Conservation (phyloP, 805 yeast genomes). For the Osmozyma mogii region DNA sequence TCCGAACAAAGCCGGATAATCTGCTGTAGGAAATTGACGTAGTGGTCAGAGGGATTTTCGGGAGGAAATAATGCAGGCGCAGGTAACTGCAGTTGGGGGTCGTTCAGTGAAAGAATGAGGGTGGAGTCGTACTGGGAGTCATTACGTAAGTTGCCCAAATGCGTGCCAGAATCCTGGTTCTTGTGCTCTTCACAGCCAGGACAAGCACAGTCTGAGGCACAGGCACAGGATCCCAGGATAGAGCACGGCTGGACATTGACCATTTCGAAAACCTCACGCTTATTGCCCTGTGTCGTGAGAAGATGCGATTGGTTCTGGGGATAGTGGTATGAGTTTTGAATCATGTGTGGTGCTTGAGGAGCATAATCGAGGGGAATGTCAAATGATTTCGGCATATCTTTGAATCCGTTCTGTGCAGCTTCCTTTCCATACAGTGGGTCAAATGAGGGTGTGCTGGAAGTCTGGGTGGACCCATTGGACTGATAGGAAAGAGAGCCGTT, state of each 20-base stretch:
- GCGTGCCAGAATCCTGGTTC: conserved; percentile 7
- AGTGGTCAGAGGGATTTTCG: not conserved
- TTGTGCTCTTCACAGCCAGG: conserved; percentile 31
- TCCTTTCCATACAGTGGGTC: no score
- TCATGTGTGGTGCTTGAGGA: no score
- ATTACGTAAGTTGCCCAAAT: conserved; percentile 7
- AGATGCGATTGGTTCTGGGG: no score
- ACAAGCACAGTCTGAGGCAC: conserved; percentile 31
- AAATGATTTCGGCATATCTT: no score
- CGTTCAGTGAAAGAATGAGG: conserved; percentile 6
- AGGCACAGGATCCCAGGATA: conserved; percentile 28
- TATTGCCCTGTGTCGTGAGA: not conserved
- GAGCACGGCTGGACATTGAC: conserved; percentile 27
- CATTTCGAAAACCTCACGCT: conserved; percentile 14
- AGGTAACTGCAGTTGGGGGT: conserved; percentile 2
- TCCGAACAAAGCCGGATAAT: no score
- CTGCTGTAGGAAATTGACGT: no score
- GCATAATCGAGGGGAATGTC: no score
- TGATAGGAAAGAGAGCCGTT: no score
- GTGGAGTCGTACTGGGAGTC: conserved; percentile 8
- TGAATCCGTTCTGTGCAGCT: no score
- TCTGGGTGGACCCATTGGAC: no score
- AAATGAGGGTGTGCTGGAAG: no score
- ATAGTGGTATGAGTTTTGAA: no score
- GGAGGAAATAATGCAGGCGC: not conserved